Evolutionary conservation across 2,329 filamentous ascomycete genomes (phyloP).

Genomic region (Fusarium ramigenum): DNA sequence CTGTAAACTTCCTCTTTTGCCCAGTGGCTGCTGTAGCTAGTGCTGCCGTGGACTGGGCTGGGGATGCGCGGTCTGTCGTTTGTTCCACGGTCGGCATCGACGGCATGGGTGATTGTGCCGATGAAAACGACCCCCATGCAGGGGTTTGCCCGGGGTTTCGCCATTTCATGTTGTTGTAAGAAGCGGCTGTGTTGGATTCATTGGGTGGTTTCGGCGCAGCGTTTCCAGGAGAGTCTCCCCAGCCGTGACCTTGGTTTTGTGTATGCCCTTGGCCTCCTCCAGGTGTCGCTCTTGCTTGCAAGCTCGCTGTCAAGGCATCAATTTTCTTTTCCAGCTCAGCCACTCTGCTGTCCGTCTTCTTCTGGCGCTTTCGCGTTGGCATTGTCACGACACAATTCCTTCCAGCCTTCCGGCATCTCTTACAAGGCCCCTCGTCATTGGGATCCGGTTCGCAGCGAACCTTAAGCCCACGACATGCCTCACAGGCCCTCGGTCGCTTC

Average conservation of each 20-base stretch:
- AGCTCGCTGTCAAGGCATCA: slow-evolving; percentile 82
- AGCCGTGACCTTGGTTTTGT: slow-evolving; percentile 1
- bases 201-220: slow-evolving; percentile 15
- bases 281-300: slow-evolving; percentile 65
- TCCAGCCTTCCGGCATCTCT: slow-evolving; percentile 83
- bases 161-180: slow-evolving; percentile 18
- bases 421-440: slow-evolving; percentile 71
- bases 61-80: slow-evolving; percentile 17
- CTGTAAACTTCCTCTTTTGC: slow-evolving; percentile 47
- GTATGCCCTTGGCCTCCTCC: slow-evolving; percentile 19
- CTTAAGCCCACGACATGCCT: slow-evolving; percentile 79
- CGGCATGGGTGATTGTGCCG: slow-evolving; percentile 20
- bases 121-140: slow-evolving; percentile 29
- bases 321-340: slow-evolving; percentile 94
- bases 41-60: slow-evolving; percentile 8
- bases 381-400: slow-evolving; percentile 80
- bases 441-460: slow-evolving; percentile 86
- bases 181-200: slow-evolving; percentile 1
- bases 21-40: slow-evolving; percentile 30
- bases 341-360: slow-evolving; percentile 90
- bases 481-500: slow-evolving; percentile 77
- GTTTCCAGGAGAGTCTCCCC: slow-evolving; percentile 16
- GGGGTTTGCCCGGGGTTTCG: slow-evolving; percentile 8
- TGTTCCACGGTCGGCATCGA: slow-evolving; percentile 19
- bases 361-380: slow-evolving; percentile 81